Evolutionary conservation across 1,284 basidiomycete genomes (phyloP).

Genomic region (Moesziomyces parantarcticus): DNA sequence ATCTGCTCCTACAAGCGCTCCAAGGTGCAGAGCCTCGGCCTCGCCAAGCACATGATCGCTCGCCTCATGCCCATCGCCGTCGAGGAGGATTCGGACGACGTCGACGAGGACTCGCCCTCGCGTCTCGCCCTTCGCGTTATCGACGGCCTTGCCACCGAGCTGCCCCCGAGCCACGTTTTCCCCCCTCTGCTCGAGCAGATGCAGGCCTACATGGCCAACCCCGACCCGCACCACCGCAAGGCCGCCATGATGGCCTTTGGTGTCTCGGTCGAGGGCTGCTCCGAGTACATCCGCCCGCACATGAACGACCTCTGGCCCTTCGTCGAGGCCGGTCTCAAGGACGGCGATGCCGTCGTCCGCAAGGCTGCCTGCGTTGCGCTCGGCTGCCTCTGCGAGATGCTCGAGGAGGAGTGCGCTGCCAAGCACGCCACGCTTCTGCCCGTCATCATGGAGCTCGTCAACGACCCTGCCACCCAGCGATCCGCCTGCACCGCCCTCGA

Average conservation of each 20-base stretch:
- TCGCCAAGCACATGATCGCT: constrained; percentile 87
- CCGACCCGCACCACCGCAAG: constrained; percentile 77
- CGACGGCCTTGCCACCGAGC: constrained; percentile 89
- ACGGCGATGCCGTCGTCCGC: constrained; percentile 84
- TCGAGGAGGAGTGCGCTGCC: constrained; percentile 89
- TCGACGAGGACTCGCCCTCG: constrained; percentile 86
- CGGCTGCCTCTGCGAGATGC: constrained; percentile 96
- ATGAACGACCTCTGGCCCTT: constrained; percentile 94
- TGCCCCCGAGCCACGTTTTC: constrained; percentile 97
- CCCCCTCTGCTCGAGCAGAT: constrained; percentile 79
- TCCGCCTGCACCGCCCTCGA: constrained; percentile 96
- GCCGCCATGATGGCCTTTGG: constrained; percentile 96
- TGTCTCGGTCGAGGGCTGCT: constrained; percentile 96
- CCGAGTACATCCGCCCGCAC: constrained; percentile 95
- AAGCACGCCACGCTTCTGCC: constrained; percentile 89
- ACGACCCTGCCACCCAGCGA: constrained; percentile 86
- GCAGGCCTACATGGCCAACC: constrained; percentile 68
- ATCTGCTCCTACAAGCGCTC: constrained; percentile 91
- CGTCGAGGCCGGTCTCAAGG: constrained; percentile 87
- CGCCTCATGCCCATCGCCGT: constrained; percentile 93
- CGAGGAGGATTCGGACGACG: constrained; percentile 87
- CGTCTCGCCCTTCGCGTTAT: constrained; percentile 94
- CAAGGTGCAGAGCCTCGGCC: constrained; percentile 86
- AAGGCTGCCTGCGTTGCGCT: constrained; percentile 95
- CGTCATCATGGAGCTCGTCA: constrained; percentile 76